Evolutionary conservation across 306 rosid species (phyloP), one percentile per base, ranked within the genome.

Genomic region (Acacia melanoxylon): DNA sequence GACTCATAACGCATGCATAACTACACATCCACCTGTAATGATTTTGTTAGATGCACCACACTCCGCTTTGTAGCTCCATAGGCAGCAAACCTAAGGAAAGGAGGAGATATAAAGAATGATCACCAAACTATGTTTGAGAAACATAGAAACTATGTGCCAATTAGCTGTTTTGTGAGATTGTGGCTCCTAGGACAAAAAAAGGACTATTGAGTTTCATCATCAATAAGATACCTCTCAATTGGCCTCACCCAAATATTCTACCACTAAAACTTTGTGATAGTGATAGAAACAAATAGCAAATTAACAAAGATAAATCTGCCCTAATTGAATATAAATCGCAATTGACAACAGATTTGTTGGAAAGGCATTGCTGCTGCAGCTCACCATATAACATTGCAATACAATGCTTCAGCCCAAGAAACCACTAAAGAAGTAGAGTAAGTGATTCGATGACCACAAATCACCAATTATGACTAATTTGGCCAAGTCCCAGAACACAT

Each of bases 1-100:
- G 48, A 68, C 40, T 4, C 51, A 51, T 11, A 62, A 77, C 42
- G 45, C 76, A 82, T 61, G 67, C 75, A 56, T 80, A 84, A 68
- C 52, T 10, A 41, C 2, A 52, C 20, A 62, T 56, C 75, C 82
- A 95, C 99, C 95, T 95, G 98, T 76, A 95, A 90, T 31, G 99
- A 93, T 83, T 95, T 95, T 54, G 99, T 93, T 83, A 95, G 87
- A 89, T 95, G 99, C 82, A 95, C 98, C 78, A 88, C 98, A 63
- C 98, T 95, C 84, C 98, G 92, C 86, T 95, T 95, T 80, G 98
- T 95, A 83, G 98, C 98, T 85, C 98, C 99, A 65, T 95, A 95
- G 40, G 99, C 99, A 83, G 99, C 98, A 92, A 95, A 95, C 86
- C 99, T 95, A 82, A 44, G 80, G 72, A 77, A 79, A 76, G 40